These are phyloP conservation scores for Umbellularia californica DNA, from an alignment of 164 flowering plant genomes.

Conservation along the genomic window DNA sequence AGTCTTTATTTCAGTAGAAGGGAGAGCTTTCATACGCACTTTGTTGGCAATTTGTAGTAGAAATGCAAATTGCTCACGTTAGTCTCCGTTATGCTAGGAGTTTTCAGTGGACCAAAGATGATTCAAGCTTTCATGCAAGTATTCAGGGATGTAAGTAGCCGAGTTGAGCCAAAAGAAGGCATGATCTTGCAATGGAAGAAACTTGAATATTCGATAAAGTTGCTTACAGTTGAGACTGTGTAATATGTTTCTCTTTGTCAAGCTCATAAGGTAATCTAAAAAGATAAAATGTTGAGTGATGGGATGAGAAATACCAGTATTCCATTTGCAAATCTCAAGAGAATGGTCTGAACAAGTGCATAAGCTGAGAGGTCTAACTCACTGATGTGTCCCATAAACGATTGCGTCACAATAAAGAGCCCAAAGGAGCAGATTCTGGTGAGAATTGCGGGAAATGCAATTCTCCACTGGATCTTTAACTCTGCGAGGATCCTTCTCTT, in stretches of 20 bases:
- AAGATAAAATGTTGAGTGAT: background rate
- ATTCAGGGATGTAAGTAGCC: no score
- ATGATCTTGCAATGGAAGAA: background rate
- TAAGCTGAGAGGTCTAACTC: conserved; percentile 39
- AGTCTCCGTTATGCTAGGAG: no score
- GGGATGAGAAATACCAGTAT: conserved; percentile 28
- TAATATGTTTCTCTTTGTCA: no score
- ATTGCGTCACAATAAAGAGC: conserved; percentile 34
- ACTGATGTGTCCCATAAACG: conserved; percentile 52
- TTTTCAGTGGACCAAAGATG: no score
- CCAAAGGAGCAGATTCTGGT: conserved; percentile 43
- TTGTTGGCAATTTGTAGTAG: no score
- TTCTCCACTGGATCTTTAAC: conserved; percentile 43
- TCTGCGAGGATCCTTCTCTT: conserved; percentile 28
- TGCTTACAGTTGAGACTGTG: background rate
- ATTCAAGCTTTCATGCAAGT: no score
- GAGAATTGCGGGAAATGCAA: conserved; percentile 51
- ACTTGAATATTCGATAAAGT: background rate
- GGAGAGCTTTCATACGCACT: no score
- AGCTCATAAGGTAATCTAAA: no score
- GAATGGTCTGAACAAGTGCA: conserved; percentile 38
- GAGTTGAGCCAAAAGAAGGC: no score
- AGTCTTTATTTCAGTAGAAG: no score
- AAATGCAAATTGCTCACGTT: no score
- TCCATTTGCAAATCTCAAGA: conserved; percentile 42